A percentile compares a stretch with the other conserved stretches of the same genome.
Conservation (phyloP, 1,284 basidiomycete species). For the Cutaneotrichosporon daszewskae region DNA sequence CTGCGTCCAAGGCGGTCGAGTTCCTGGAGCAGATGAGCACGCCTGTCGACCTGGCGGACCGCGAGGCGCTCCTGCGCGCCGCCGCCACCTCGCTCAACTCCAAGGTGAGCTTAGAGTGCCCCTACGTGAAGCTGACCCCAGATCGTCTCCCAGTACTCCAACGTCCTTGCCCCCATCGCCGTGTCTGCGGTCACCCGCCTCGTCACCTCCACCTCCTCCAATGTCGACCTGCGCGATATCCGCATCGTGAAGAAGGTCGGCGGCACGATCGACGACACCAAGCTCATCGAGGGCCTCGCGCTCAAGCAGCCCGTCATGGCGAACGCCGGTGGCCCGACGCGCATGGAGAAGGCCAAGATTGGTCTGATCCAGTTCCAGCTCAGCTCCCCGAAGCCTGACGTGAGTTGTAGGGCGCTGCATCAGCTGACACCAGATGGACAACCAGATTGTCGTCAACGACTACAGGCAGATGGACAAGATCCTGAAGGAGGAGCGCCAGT, state of each 20-base stretch:
- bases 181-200: slow-evolving; percentile 91
- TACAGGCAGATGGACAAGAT: slow-evolving; percentile 99
- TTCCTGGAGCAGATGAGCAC: slow-evolving; percentile 88
- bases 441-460: slow-evolving; percentile 98
- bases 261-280: slow-evolving; percentile 98
- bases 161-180: slow-evolving; percentile 93
- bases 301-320: slow-evolving; percentile 91
- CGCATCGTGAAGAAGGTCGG: slow-evolving; percentile 98
- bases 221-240: slow-evolving; percentile 94
- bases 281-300: slow-evolving; percentile 92
- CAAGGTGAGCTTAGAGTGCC: too few relatives aligned
- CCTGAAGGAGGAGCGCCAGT: slow-evolving; percentile 97
- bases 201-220: slow-evolving; percentile 76
- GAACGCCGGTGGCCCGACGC: slow-evolving; percentile 84
- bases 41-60: slow-evolving; percentile 87
- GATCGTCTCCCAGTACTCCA: slow-evolving; percentile 99
- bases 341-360: slow-evolving; percentile 98
- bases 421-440: too few relatives aligned
- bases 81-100: slow-evolving; percentile 96
- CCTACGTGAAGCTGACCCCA: too few relatives aligned
- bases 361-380: slow-evolving; percentile 98
- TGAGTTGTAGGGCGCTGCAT: too few relatives aligned
- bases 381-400: slow-evolving; percentile 94
- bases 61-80: slow-evolving; percentile 77
- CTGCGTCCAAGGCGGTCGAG: slow-evolving; percentile 88